Evolutionary conservation across 345 rosid species (phyloP).

Genomic region (Sisymbrium irio): DNA sequence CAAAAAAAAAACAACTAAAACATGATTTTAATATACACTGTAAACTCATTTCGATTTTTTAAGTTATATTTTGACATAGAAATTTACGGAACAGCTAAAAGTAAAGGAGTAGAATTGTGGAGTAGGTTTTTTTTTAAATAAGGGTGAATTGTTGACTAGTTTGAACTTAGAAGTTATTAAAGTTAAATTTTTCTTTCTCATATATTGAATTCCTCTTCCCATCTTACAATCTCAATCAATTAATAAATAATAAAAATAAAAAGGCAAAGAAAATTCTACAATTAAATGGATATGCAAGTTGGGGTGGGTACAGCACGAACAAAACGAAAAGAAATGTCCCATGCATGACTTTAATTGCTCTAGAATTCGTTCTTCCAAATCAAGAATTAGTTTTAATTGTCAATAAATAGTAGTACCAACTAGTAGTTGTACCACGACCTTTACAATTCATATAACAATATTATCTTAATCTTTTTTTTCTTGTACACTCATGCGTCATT

Average conservation of each 20-base stretch:
- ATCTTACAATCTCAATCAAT: not conserved
- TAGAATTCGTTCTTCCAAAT: slow-evolving; percentile 31
- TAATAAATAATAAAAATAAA: not conserved
- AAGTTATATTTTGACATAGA: not conserved
- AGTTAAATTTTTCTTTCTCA: not conserved
- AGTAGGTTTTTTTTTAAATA: not conserved
- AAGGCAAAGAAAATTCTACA: not conserved
- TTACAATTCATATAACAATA: not conserved
- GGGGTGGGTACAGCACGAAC: slow-evolving; percentile 27
- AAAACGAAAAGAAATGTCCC: slow-evolving; percentile 30
- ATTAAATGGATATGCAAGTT: slow-evolving; percentile 15
- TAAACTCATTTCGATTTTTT: no score
- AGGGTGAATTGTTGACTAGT: not conserved
- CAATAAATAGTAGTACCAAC: slow-evolving; percentile 22
- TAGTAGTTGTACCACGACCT: slow-evolving; percentile 21
- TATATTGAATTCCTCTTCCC: not conserved
- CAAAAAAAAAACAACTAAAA: not conserved
- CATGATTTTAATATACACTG: not conserved
- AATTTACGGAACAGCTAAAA: not conserved
- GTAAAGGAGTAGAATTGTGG: not conserved
- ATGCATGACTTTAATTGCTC: slow-evolving; percentile 30
- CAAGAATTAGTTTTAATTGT: slow-evolving; percentile 26
- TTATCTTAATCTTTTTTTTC: not conserved
- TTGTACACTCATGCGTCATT: not conserved
- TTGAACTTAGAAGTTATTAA: not conserved